These are phyloP conservation scores for Zizania latifolia DNA, from an alignment of 176 grass and related monocot genomes.

Conservation along the genomic window DNA sequence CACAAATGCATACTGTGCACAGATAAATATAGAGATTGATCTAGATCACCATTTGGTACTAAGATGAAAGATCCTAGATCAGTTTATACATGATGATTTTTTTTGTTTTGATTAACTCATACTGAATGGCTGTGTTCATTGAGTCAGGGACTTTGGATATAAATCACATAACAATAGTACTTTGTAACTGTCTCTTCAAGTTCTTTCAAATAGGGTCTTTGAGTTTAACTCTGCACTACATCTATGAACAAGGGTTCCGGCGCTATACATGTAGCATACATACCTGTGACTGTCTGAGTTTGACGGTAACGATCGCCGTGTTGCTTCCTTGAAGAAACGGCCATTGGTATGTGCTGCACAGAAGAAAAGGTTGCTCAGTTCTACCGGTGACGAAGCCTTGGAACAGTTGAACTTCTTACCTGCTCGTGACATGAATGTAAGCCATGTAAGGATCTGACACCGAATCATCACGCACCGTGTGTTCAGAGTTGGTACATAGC, in stretches of 20 bases:
- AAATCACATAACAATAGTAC: not conserved
- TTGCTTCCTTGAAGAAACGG: slow-evolving; percentile 35
- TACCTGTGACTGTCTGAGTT: not conserved
- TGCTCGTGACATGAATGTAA: slow-evolving; percentile 11
- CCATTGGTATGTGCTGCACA: slow-evolving; percentile 11
- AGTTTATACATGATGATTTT: not conserved
- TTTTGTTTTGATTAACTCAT: not conserved
- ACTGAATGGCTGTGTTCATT: not conserved
- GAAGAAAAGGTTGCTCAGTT: slow-evolving; percentile 25
- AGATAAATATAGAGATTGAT: not conserved
- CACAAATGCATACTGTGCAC: not conserved
- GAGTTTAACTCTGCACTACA: not conserved
- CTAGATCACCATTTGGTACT: not conserved
- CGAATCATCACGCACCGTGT: slow-evolving; percentile 27
- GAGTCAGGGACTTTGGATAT: not conserved
- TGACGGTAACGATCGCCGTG: not conserved
- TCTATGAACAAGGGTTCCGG: not conserved
- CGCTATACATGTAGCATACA: not conserved
- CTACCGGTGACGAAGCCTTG: not conserved
- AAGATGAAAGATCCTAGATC: not conserved
- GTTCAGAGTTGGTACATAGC: slow-evolving; percentile 29
- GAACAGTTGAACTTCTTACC: slow-evolving; percentile 18
- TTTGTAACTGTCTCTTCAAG: not conserved
- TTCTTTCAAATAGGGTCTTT: not conserved
- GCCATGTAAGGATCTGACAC: slow-evolving; percentile 25